A percentile compares a stretch with the other conserved stretches of the same genome.
Conservation (phyloP, 2,329 filamentous ascomycete genomes). For the Hirsutella thompsonii region DNA sequence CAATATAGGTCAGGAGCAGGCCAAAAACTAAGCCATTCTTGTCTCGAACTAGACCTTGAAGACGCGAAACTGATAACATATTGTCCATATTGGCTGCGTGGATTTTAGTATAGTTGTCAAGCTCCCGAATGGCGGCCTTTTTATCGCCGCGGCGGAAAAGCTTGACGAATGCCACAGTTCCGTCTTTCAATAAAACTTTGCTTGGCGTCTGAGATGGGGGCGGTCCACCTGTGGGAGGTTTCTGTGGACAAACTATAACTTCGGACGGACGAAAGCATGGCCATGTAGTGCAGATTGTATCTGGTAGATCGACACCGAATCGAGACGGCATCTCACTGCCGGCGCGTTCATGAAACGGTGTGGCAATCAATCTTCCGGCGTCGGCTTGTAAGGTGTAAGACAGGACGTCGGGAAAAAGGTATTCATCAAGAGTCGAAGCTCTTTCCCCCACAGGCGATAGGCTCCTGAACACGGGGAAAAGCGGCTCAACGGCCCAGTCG, state of each 20-base stretch:
- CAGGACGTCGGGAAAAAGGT: conserved; percentile 6
- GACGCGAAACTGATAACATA: conserved; percentile 3
- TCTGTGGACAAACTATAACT: background rate
- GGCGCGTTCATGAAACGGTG: background rate
- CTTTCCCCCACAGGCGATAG: background rate
- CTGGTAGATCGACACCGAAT: conserved; percentile 1
- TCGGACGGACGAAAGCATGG: conserved; percentile 6
- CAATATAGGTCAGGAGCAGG: conserved; percentile 6
- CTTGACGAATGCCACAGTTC: conserved; percentile 2
- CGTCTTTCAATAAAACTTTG: conserved; percentile 1
- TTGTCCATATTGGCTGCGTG: conserved; percentile 1
- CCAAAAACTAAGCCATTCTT: conserved; percentile 2
- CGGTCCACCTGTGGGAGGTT: background rate
- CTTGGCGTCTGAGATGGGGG: conserved; percentile 1
- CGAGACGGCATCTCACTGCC: background rate
- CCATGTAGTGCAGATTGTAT: conserved; percentile 5
- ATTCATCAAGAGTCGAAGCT: conserved; percentile 3
- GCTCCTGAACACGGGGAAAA: conserved; percentile 7
- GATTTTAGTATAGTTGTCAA: conserved; percentile 6
- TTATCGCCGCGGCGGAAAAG: conserved; percentile 1
- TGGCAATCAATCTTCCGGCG: conserved; percentile 3
- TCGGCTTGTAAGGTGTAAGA: conserved; percentile 6
- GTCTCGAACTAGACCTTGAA: conserved; percentile 4
- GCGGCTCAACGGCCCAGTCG: conserved; percentile 9
- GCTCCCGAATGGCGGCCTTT: conserved; percentile 1